Evolutionary conservation across 2,329 filamentous ascomycete species (phyloP).

Genomic region (Calonectria pauciramosa): DNA sequence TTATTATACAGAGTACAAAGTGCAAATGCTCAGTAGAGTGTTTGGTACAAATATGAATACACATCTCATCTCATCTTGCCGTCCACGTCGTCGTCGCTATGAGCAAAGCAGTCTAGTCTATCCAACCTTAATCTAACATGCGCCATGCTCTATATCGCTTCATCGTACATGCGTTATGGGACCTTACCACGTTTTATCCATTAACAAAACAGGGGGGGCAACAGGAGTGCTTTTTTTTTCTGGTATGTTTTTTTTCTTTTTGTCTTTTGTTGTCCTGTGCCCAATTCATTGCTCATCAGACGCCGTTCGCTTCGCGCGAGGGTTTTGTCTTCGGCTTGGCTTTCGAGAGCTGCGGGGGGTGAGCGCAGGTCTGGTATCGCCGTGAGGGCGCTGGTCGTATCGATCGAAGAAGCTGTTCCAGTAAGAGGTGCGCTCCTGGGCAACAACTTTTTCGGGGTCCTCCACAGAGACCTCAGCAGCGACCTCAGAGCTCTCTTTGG

Average conservation of each 20-base stretch:
- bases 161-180: slow-evolving; percentile 2
- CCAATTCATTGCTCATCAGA: background rate
- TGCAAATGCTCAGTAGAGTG: slow-evolving; percentile 28
- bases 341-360: background rate
- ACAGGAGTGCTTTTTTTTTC: background rate
- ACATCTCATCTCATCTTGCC: slow-evolving; percentile 13
- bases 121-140: slow-evolving; percentile 2
- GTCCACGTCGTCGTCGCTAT: background rate
- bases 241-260: background rate
- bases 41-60: slow-evolving; percentile 26
- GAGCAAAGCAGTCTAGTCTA: background rate
- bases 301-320: background rate
- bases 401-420: slow-evolving; percentile 45
- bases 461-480: background rate
- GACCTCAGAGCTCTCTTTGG: background rate
- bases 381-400: slow-evolving; percentile 40
- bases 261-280: too few relatives aligned
- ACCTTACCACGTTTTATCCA: background rate
- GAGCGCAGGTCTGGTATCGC: background rate
- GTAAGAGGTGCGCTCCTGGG: slow-evolving; percentile 37
- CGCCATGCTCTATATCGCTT: background rate
- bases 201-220: background rate
- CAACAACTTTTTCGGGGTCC: slow-evolving; percentile 30
- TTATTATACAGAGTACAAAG: slow-evolving; percentile 18
- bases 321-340: background rate